Percentiles rank a stretch among this genome's conserved stretches.
phyloP scores from a whole-genome alignment of 2,329 filamentous ascomycete species.

The Cladosporium sp. region DNA sequence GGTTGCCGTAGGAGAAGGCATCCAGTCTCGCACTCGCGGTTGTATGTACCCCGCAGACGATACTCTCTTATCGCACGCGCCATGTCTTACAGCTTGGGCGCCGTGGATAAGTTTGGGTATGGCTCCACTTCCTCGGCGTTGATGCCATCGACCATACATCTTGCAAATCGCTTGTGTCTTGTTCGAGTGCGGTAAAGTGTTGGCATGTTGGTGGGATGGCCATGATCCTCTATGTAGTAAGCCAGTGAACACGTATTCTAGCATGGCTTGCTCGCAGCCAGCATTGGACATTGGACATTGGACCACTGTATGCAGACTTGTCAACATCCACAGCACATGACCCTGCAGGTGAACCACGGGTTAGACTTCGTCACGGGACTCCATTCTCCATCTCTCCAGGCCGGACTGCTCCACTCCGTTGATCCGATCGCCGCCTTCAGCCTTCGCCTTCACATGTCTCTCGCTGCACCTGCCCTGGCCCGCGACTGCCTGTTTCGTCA shows the following conservation, averaged over 20 bases:
- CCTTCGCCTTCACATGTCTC: conserved; percentile 11
- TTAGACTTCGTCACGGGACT: conserved; percentile 6
- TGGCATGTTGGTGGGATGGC: background rate
- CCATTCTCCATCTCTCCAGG: background rate
- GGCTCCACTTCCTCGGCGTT: background rate
- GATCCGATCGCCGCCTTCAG: background rate
- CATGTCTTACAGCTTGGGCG: background rate
- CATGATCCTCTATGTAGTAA: background rate
- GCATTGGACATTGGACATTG: too few relatives aligned
- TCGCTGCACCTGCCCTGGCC: background rate
- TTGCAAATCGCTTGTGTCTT: background rate
- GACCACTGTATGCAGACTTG: background rate
- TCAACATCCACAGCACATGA: background rate
- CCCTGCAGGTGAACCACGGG: background rate
- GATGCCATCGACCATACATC: background rate
- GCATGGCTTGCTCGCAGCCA: background rate
- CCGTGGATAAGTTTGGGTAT: background rate
- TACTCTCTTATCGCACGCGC: background rate
- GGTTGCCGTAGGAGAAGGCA: background rate
- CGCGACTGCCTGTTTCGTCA: background rate
- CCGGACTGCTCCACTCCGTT: background rate
- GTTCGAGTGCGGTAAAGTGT: background rate
- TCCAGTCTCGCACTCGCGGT: background rate
- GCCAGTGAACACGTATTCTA: background rate
- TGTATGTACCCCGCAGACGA: background rate